phyloP scores from a whole-genome alignment of 2,329 filamentous ascomycete species.

The Gremmenia infestans region DNA sequence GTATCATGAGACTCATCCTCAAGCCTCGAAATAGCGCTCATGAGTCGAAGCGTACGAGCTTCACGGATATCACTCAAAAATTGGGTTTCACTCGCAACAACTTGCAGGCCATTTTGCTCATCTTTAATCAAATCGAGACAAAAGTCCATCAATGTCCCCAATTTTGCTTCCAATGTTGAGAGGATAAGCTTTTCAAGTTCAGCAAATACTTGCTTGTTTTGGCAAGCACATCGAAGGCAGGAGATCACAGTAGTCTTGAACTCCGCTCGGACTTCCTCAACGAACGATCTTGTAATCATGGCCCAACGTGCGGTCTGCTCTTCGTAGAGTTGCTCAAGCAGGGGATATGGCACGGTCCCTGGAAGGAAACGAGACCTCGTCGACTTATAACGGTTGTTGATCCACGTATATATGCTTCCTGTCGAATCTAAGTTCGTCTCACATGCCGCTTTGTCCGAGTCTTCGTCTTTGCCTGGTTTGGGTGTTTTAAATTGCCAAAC shows the following conservation, averaged over 20 bases:
- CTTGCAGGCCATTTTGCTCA: not conserved
- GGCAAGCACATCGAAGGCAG: not conserved
- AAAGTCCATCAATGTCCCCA: not conserved
- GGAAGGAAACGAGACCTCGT: not conserved
- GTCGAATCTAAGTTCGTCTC: not conserved
- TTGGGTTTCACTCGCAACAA: not conserved
- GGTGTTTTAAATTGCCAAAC: not conserved
- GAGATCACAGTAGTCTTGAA: not conserved
- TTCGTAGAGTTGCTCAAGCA: not conserved
- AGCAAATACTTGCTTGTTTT: not conserved
- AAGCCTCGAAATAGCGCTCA: not conserved
- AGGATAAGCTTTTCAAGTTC: not conserved
- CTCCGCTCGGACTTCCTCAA: not conserved
- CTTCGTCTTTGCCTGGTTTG: not conserved
- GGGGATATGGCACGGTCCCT: not conserved
- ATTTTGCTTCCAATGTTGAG: not conserved
- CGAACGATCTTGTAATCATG: not conserved
- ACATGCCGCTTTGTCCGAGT: not conserved
- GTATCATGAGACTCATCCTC: not conserved
- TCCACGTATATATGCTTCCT: conserved; percentile 1
- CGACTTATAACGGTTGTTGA: not conserved
- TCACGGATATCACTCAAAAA: not conserved
- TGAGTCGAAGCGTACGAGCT: not conserved
- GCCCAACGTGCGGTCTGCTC: not conserved
- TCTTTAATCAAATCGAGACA: not conserved